Base-by-base conservation (phyloP, 805 yeast genomes). In the Candida glaebosa region DNA sequence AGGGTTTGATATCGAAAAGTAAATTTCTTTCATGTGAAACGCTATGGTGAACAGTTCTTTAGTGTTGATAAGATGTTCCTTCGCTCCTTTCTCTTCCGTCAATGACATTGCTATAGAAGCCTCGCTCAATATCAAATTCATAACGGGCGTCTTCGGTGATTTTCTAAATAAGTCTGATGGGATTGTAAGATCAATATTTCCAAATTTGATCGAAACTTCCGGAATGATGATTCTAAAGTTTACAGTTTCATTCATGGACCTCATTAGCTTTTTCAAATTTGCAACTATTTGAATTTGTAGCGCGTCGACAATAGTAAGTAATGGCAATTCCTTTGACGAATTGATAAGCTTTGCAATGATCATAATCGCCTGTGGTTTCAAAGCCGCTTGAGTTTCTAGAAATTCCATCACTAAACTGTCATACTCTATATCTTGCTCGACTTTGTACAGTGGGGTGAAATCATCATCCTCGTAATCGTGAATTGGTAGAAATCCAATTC, bases 231-330 rank as follows among this genome's bases (percentile, higher is more conserved):
- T 42, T 24, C 83, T 63, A 8, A 76, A 10, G 43, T 74, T 79
- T 18, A 56, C 52, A 4, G 71, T 65, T n/a, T 57, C 49, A 1
- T 71, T 61, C 0, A 59, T 47, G 1, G 65, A 60, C 3, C 50
- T 41, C 34, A 73, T 52, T 17, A 63, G 56, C 5, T 38, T 39
- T 18, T 67, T 61, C 18, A 86, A 57, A 6, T 65, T 61, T 25
- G 61, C 58, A 9, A 86, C 68, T 2, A 84, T 75, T 7, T 78
- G 76, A 14, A 77, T 57, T 44, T 90, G 95, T 12, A 88, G 60
- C 14, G 58, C 57, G 57, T 90, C 96, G 50, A 89, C 63, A 4
- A 79, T 66, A 9, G 71, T 66, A 7, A 71, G 72, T 25, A 80
- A 54, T 2, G 74, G 64, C 12, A 65, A 63, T 14, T 58, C 59